Base-by-base conservation (phyloP, 192 early-diverging fungal genomes). In the Linnemannia elongata region DNA sequence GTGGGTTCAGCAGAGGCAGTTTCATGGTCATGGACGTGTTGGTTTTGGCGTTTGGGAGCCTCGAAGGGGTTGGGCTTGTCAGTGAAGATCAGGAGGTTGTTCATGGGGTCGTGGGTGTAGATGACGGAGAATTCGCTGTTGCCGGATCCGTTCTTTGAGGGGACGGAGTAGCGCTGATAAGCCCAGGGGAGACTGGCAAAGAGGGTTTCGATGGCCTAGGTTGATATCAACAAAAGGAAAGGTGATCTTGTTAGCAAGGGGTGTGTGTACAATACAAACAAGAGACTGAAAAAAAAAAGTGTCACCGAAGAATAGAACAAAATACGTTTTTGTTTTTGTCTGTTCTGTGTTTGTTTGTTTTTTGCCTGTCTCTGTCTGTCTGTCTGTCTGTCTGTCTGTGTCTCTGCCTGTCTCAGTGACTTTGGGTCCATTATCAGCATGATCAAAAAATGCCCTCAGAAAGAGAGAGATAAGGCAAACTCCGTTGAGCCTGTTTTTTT, bases 21-120 rank as follows among this genome's bases (percentile, higher is more conserved):
- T 36, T 72, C 42, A 22, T 82, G 52, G 41, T 75, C 27, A 30
- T 74, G 38, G 36, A 49, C 73, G 44, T 47, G 36, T 57, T 71
- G 55, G 27, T 52, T 45, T 80, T 82, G 63, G 74, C 80, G 77
- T 63, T 69, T 52, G 22, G 73, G 54, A 20, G 83, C 88, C 84
- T 78, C 79, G 75, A 92, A 93, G 49, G 90, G 90, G 83, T 85
- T 85, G n/a, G 85, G 82, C 73, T 91, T 87, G 76, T 94, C 88
- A 35, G 93, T 94, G 78, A 98, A 96, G 44, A 93, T 80, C 45
- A 98, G 77, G 39, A 95, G 89, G 89, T 97, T 97, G 74, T 95
- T 95, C 60, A 97, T 85, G 36, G 97, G 97, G 85, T 98, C 97
- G 44, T 90, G 92, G 0, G 92, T 81, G 72, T 92, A 92, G 42